Evolutionary conservation across 2,329 filamentous ascomycete species (phyloP).

Genomic region (Xylaria arbuscula): DNA sequence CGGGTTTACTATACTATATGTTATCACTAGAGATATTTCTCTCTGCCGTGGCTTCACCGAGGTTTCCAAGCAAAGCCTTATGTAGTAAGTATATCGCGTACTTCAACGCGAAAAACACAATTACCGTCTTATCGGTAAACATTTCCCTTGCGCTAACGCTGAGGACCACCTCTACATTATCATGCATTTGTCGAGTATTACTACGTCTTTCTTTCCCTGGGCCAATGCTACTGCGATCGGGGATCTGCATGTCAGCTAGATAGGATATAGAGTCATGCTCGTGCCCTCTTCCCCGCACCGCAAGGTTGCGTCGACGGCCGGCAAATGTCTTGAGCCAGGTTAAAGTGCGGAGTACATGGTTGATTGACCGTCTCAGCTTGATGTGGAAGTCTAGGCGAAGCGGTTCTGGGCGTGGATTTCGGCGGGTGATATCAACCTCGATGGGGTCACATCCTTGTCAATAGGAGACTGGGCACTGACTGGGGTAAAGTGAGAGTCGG

Average conservation of each 20-base stretch:
- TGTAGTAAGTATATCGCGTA: conserved; percentile 3
- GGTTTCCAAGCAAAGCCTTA: conserved; percentile 14
- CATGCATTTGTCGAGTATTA: background rate
- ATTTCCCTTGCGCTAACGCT: conserved; percentile 5
- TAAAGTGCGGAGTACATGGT: conserved; percentile 21
- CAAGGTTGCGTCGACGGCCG: conserved; percentile 30
- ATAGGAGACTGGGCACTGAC: conserved; percentile 18
- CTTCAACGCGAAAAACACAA: background rate
- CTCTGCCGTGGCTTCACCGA: background rate
- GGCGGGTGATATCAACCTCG: conserved; percentile 3
- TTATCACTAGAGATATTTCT: conserved; percentile 7
- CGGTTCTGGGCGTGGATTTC: background rate
- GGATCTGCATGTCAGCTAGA: conserved; percentile 23
- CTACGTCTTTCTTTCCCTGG: background rate
- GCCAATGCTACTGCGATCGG: conserved; percentile 22
- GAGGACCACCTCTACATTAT: background rate
- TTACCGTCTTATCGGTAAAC: conserved; percentile 20
- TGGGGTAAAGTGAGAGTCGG: conserved; percentile 11
- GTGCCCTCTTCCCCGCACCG: conserved; percentile 34
- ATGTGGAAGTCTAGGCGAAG: conserved; percentile 13
- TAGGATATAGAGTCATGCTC: conserved; percentile 7
- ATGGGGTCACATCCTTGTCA: conserved; percentile 23
- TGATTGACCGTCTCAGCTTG: conserved; percentile 11
- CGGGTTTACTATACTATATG: background rate
- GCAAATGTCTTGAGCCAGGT: conserved; percentile 26